A percentile compares a stretch with the other conserved stretches of the same genome.
Conservation (phyloP, 1,284 basidiomycete genomes). For the Leccinum subfulvum region DNA sequence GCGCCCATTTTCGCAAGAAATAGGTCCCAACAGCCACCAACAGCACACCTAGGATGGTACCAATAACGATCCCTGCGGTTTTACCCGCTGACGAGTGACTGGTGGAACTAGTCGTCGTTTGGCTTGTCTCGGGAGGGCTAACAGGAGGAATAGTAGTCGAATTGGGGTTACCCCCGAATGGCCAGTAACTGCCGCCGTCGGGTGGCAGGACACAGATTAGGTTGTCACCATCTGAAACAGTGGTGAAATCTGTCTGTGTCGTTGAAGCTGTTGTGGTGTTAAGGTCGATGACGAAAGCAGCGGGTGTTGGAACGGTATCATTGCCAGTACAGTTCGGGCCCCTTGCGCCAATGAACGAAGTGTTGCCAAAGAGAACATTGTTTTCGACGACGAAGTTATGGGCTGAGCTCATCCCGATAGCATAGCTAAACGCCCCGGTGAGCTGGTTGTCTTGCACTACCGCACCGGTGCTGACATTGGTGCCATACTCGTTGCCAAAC, state of each 20-base stretch:
- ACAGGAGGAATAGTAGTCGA: slow-evolving; percentile 16
- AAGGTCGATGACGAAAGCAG: slow-evolving; percentile 58
- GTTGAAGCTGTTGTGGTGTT: slow-evolving; percentile 41
- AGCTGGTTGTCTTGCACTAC: slow-evolving; percentile 65
- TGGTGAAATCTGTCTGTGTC: slow-evolving; percentile 53
- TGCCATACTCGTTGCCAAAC: slow-evolving; percentile 65
- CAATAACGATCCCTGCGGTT: slow-evolving; percentile 54
- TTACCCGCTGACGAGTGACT: slow-evolving; percentile 31
- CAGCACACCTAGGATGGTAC: slow-evolving; percentile 49
- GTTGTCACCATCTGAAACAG: slow-evolving; percentile 51
- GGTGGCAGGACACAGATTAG: slow-evolving; percentile 69
- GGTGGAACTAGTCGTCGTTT: slow-evolving; percentile 21
- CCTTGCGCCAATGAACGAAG: slow-evolving; percentile 71
- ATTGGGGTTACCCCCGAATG: slow-evolving; percentile 56
- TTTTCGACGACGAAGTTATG: slow-evolving; percentile 64
- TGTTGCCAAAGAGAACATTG: slow-evolving; percentile 69
- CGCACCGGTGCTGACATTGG: slow-evolving; percentile 60
- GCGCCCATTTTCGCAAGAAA: slow-evolving; percentile 50
- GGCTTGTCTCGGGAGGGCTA: slow-evolving; percentile 13
- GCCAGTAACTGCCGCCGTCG: slow-evolving; percentile 69
- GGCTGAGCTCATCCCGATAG: slow-evolving; percentile 65
- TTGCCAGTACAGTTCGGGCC: slow-evolving; percentile 67
- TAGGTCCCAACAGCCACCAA: slow-evolving; percentile 42
- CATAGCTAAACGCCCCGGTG: slow-evolving; percentile 72
- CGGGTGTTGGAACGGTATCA: slow-evolving; percentile 51